These are phyloP conservation scores for Rhynchosporium agropyri DNA, from an alignment of 2,329 filamentous ascomycete species.

Conservation along the genomic window DNA sequence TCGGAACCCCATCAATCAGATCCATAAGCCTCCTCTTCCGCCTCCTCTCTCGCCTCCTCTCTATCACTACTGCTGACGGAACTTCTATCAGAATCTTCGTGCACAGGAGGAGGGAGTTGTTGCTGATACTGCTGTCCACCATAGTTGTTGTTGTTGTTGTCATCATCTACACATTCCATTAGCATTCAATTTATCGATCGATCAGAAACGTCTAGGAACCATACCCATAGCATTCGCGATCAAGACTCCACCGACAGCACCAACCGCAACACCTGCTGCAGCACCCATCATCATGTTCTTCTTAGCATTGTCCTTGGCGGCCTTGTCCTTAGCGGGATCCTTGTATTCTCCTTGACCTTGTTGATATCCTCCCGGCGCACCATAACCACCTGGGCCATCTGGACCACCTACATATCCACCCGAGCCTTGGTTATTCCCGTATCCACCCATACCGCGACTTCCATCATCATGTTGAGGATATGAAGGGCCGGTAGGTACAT, in stretches of 20 bases:
- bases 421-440: slow-evolving; percentile 8
- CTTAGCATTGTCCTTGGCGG: slow-evolving; percentile 43
- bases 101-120: slow-evolving; percentile 5
- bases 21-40: slow-evolving; percentile 53
- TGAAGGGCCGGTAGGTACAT: slow-evolving; percentile 47
- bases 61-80: slow-evolving; percentile 52
- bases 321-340: slow-evolving; percentile 30
- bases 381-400: slow-evolving; percentile 28
- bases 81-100: slow-evolving; percentile 6
- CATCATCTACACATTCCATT: slow-evolving; percentile 44
- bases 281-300: slow-evolving; percentile 58
- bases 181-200: slow-evolving; percentile 35
- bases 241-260: slow-evolving; percentile 59
- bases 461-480: slow-evolving; percentile 41
- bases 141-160: slow-evolving; percentile 28
- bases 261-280: slow-evolving; percentile 59
- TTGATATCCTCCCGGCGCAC: slow-evolving; percentile 30
- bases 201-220: slow-evolving; percentile 33
- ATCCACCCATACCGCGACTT: slow-evolving; percentile 33
- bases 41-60: slow-evolving; percentile 56
- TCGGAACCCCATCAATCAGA: slow-evolving; percentile 10
- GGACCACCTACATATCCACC: slow-evolving; percentile 23
- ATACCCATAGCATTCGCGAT: slow-evolving; percentile 59
- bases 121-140: slow-evolving; percentile 9
- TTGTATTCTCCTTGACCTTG: slow-evolving; percentile 34